A percentile compares a stretch with the other conserved stretches of the same genome.
Evolutionary conservation across 2,329 filamentous ascomycete species (phyloP).

Genomic region (Alternaria ethzedia): DNA sequence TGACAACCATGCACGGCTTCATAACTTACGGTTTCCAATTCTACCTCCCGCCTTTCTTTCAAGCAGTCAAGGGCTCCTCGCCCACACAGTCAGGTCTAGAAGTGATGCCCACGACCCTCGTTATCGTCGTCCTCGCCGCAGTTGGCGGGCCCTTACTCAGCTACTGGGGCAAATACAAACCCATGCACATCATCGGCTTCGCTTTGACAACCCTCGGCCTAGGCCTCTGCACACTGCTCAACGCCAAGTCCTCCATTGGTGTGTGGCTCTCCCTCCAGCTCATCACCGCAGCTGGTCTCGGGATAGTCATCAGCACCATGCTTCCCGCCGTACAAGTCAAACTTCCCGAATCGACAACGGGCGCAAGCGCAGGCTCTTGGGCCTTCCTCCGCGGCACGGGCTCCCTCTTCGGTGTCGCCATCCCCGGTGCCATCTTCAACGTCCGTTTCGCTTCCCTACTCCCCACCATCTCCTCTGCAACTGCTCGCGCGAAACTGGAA

Average conservation of each 20-base stretch:
- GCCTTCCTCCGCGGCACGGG: constrained; percentile 39
- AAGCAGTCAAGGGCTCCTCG: constrained; percentile 31
- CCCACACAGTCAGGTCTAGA: constrained; percentile 34
- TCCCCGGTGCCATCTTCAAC: constrained; percentile 42
- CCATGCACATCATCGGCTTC: constrained; percentile 36
- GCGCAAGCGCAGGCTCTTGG: constrained; percentile 33
- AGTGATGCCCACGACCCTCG: constrained; percentile 34
- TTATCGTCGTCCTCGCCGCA: constrained; percentile 30
- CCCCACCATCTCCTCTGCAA: constrained; percentile 9
- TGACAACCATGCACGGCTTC: constrained; percentile 41
- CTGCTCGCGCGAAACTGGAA: constrained; percentile 13
- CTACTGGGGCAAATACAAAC: constrained; percentile 33
- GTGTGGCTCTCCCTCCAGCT: constrained; percentile 35
- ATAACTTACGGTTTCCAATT: constrained; percentile 36
- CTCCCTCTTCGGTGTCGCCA: constrained; percentile 37
- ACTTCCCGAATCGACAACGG: constrained; percentile 31
- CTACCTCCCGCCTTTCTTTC: constrained; percentile 39
- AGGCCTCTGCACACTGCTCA: constrained; percentile 25
- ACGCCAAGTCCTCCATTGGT: constrained; percentile 8
- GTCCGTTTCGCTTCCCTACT: constrained; percentile 23
- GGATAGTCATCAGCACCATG: constrained; percentile 34
- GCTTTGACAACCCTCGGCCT: constrained; percentile 26
- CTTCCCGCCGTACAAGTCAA: constrained; percentile 40
- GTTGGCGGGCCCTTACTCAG: constrained; percentile 30
- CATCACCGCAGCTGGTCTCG: constrained; percentile 29